These are phyloP conservation scores for Coemansia sp. DNA, from an alignment of 192 early-diverging fungal species.

Conservation along the genomic window DNA sequence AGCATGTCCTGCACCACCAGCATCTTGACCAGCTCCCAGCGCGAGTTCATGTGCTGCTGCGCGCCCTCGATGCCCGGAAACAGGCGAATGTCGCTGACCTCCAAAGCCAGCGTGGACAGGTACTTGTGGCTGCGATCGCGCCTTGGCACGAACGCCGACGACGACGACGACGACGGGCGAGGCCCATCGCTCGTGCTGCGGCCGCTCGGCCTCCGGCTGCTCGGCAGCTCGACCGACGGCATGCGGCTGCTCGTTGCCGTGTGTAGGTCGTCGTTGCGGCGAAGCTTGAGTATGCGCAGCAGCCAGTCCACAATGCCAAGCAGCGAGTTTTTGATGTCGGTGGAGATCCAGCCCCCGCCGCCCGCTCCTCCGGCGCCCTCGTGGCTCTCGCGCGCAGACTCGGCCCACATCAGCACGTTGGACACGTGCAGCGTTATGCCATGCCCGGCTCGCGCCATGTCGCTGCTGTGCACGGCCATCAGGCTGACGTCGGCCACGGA, in stretches of 20 bases:
- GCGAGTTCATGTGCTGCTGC: conserved; percentile 52
- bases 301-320: conserved; percentile 33
- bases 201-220: neutral
- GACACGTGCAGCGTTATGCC: conserved; percentile 48
- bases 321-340: conserved; percentile 31
- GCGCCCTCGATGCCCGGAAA: conserved; percentile 41
- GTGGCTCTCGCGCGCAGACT: conserved; percentile 40
- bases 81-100: conserved; percentile 31
- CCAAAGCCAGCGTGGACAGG: conserved; percentile 44
- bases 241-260: neutral
- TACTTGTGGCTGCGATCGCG: conserved; percentile 46
- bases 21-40: conserved; percentile 57
- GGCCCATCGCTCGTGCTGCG: neutral
- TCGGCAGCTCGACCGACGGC: neutral
- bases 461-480: conserved; percentile 39
- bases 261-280: conserved; percentile 7
- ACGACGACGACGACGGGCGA: neutral
- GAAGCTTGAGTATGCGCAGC: conserved; percentile 19
- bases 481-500: conserved; percentile 37
- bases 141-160: conserved; percentile 1
- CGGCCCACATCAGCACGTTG: conserved; percentile 47
- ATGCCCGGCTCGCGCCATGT: conserved; percentile 48
- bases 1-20: conserved; percentile 55
- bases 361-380: neutral
- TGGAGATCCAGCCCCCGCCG: conserved; percentile 16